A percentile compares a stretch with the other conserved stretches of the same genome.
phyloP scores from a whole-genome alignment of 306 rosid species.

The Casuarina glauca region DNA sequence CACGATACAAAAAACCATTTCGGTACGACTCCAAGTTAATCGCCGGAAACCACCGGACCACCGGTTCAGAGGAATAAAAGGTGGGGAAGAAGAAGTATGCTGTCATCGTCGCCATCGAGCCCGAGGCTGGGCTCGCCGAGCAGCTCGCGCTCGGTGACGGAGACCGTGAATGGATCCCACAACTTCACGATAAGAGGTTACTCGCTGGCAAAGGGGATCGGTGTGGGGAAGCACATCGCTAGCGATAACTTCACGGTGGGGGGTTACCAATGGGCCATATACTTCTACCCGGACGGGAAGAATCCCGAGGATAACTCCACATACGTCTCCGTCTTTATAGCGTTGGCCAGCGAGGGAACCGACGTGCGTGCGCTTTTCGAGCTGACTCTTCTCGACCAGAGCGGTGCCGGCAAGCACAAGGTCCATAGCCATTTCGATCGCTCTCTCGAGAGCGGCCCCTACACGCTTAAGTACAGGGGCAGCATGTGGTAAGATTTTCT shows the following conservation, averaged over 20 bases:
- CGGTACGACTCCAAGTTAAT: too few species aligned
- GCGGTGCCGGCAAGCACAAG: constrained; percentile 83
- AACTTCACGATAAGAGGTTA: constrained; percentile 84
- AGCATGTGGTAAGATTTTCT: constrained; percentile 77
- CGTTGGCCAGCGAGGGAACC: constrained; percentile 93
- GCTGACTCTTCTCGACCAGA: constrained; percentile 82
- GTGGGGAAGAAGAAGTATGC: background rate
- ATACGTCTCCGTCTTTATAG: constrained; percentile 92
- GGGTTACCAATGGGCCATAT: constrained; percentile 96
- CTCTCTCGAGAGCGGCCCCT: constrained; percentile 88
- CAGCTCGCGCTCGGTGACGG: constrained; percentile 87
- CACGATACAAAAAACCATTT: too few species aligned
- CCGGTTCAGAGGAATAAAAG: too few species aligned
- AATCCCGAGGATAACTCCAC: constrained; percentile 92
- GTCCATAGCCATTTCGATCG: constrained; percentile 96
- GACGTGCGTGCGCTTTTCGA: constrained; percentile 92
- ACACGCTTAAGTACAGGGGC: constrained; percentile 89
- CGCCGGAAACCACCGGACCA: background rate
- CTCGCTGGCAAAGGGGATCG: constrained; percentile 92
- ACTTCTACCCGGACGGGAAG: constrained; percentile 95
- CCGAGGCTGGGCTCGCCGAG: constrained; percentile 50
- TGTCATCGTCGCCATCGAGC: background rate
- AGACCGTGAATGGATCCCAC: constrained; percentile 95
- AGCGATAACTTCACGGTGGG: constrained; percentile 91
- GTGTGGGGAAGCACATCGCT: constrained; percentile 90